Base-by-base conservation (phyloP, 768 basidiomycete genomes). In the Kwoniella heveanensis region DNA sequence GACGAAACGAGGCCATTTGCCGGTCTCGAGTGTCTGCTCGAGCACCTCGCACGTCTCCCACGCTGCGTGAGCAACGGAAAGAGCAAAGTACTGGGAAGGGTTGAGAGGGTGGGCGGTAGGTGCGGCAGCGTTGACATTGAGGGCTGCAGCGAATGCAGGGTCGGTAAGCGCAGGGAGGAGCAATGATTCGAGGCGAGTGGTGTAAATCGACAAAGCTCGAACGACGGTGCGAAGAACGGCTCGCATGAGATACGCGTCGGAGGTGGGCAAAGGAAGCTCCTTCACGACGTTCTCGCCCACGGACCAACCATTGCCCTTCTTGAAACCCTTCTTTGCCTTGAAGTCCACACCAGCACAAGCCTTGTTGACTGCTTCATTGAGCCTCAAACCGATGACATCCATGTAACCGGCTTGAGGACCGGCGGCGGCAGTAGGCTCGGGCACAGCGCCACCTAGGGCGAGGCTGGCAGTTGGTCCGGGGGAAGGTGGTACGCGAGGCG, bases 121-220 rank as follows among this genome's bases (percentile, higher is more conserved):
- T 3, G 70, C 58, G 9, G 56, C 30, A 2, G 84, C 81, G 49
- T 82, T 91, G 21, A 90, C 86, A 69, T 92, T 92, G 66, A 92
- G 85, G n/a, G 94, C 82, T 37, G 84, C 79, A 60, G 85, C 83
- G 79, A 90, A 94, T 2, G 88, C 86, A 27, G 87, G 78, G 60
- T 94, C 85, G n/a, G 92, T 91, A 10, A 94, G 78, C 77, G 86
- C 84, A 9, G 92, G 79, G 10, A 91, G 62, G 88, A 85, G 80
- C 86, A 91, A 22, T 87, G 91, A 79, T 91, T 92, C 87, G 86
- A 93, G 26, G 64, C 73, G 79, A n/a, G 73, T 78, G 50, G 68
- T 72, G 65, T 80, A 80, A 65, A 80, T 80, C 15, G 77, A 72
- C 8, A 80, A 64, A 12, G 79, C 73, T 44, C 73, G 67, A 51